phyloP scores from a whole-genome alignment of 208 protist genomes.

The Histomonas meleagridis region DNA sequence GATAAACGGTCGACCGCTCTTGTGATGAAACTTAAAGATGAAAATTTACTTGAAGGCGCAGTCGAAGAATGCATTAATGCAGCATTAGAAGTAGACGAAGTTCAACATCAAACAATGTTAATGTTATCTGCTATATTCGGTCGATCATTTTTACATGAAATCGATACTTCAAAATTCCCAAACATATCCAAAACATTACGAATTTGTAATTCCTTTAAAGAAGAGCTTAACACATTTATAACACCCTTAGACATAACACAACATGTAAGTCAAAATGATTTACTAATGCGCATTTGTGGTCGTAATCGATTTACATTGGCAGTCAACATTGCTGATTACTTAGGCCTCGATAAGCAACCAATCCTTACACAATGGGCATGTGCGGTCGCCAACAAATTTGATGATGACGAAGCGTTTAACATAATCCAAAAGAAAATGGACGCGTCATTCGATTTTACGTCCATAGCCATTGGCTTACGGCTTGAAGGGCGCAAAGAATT shows the following conservation, averaged over 20 bases:
- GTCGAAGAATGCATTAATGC: not conserved
- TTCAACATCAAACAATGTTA: not conserved
- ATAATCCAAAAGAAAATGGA: not conserved
- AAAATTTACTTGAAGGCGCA: not conserved
- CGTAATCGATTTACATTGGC: not conserved
- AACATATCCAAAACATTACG: not conserved
- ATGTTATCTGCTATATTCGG: not conserved
- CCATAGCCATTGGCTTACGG: not conserved
- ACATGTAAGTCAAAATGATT: not conserved
- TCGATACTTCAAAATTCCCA: not conserved
- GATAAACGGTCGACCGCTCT: not conserved
- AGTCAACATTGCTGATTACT: not conserved
- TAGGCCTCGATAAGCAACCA: not conserved
- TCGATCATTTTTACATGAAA: not conserved
- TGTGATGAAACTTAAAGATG: not conserved
- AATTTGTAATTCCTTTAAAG: not conserved
- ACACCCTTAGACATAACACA: not conserved
- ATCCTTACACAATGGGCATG: not conserved
- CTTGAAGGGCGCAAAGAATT: not conserved
- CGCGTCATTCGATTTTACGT: not conserved
- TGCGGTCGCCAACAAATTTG: not conserved
- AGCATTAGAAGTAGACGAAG: not conserved
- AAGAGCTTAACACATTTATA: not conserved
- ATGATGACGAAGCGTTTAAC: not conserved
- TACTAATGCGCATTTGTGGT: not conserved